These are phyloP conservation scores for Fusarium tupiense DNA, from an alignment of 2,329 filamentous ascomycete species.

Conservation along the genomic window DNA sequence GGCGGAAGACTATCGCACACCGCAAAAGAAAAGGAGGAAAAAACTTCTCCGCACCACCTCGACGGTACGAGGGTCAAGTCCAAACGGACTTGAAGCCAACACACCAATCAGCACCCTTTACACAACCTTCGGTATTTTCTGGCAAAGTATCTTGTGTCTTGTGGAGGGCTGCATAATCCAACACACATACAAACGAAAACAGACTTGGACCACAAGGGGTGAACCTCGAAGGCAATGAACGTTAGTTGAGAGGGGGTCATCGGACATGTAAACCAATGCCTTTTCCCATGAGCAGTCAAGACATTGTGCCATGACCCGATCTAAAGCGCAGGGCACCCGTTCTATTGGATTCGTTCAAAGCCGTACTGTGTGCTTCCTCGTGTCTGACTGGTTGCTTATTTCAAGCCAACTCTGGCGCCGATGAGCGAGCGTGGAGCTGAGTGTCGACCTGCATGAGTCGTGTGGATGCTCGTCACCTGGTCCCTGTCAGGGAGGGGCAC, in stretches of 20 bases:
- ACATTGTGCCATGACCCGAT: constrained; percentile 35
- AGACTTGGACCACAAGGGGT: constrained; percentile 19
- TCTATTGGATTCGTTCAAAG: constrained; percentile 33
- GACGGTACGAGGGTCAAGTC: constrained; percentile 1
- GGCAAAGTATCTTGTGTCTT: constrained; percentile 19
- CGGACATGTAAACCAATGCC: constrained; percentile 20
- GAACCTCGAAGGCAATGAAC: constrained; percentile 16
- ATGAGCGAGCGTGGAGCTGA: constrained; percentile 35
- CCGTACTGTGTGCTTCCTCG: constrained; percentile 31
- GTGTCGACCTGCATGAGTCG: constrained; percentile 37
- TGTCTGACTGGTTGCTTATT: constrained; percentile 34
- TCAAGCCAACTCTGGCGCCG: constrained; percentile 31
- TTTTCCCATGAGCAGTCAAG: constrained; percentile 11
- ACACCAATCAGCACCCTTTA: constrained; percentile 23
- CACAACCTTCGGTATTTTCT: constrained; percentile 18
- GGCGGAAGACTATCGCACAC: constrained; percentile 14
- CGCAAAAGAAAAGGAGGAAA: neutral
- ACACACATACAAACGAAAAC: constrained; percentile 15
- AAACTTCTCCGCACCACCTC: constrained; percentile 20
- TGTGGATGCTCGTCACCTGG: constrained; percentile 35
- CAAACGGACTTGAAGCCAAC: constrained; percentile 4
- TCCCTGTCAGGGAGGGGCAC: constrained; percentile 27
- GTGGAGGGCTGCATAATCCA: constrained; percentile 31
- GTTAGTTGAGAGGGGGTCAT: constrained; percentile 28
- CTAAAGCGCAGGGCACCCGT: constrained; percentile 41